Evolutionary conservation across 2,329 filamentous ascomycete genomes (phyloP), one percentile per base, ranked within the genome.

Genomic region (Trichophyton equinum): DNA sequence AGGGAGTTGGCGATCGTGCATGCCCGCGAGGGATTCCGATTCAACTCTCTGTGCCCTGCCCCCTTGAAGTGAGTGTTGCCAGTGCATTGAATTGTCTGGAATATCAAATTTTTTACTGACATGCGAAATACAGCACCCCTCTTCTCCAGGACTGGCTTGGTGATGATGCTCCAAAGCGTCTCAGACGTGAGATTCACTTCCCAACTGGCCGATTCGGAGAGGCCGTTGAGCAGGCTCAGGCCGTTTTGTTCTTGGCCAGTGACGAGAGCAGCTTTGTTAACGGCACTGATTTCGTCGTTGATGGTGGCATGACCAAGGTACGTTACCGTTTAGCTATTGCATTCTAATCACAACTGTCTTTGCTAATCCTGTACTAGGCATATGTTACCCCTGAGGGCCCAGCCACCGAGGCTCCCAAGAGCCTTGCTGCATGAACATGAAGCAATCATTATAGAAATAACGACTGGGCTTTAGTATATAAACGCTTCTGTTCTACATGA

Each of bases 71-170:
- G 76, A 63, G 67, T 65, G 13, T 46, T 44, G 8, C 49, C 27
- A 13, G 38, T n/a, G 6, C 22, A 33, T 44, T 22, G 25, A 11
- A 36, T 49, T 49, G 25, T 33, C 46, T 58, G 8, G 22, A 0
- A 15, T 11, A 51, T 27, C 44, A 30, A 7, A 7, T 13, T 33
- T 15, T 18, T 25, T 30, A 1, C 38, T 59, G 57, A 44, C 15
- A 30, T 30, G 56, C 38, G 40, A 36, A 36, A 62, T 7, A 47
- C 22, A 83, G 80, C 80, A 96, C 91, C 0, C 89, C 91, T 27
- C 82, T 96, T 33, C 80, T 96, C 60, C 91, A 96, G 78, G 89
- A 96, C 75, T 96, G 90, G 89, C 84, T 96, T 22, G 91, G 91
- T 64, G 89, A 94, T 68, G 91, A 96, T 76, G 72, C 84, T 71